phyloP scores from a whole-genome alignment of 306 rosid species.

The Argentina anserina region DNA sequence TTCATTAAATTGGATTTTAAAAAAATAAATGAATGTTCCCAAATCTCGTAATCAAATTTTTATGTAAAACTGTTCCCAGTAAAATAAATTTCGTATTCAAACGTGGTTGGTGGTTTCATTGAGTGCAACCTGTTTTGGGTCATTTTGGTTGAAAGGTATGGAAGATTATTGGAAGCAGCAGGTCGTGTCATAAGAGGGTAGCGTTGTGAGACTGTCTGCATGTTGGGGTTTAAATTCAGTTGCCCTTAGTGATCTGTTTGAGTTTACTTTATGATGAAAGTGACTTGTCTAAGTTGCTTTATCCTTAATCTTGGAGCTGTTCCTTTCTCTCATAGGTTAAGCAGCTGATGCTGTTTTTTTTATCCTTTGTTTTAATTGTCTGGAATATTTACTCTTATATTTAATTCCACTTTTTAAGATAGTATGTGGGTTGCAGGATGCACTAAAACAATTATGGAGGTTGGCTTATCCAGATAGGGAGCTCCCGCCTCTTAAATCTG shows the following conservation, averaged over 20 bases:
- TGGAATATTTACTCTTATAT: neutral
- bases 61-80: neutral
- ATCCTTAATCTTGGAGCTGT: neutral
- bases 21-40: neutral
- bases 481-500: slow-evolving; percentile 82
- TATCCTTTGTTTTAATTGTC: neutral
- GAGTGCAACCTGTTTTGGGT: neutral
- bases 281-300: neutral
- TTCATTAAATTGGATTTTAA: neutral
- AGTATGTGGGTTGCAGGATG: slow-evolving; percentile 53
- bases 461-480: slow-evolving; percentile 82
- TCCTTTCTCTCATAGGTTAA: neutral
- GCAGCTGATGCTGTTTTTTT: neutral
- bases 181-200: neutral
- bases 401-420: neutral
- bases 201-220: neutral
- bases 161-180: neutral
- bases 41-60: neutral
- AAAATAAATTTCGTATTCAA: neutral
- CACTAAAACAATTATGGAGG: slow-evolving; percentile 72
- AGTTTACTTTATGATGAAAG: neutral
- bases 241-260: neutral
- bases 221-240: neutral
- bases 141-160: neutral
- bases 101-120: neutral